A percentile compares a stretch with the other conserved stretches of the same genome.
phyloP scores from a whole-genome alignment of 2,329 filamentous ascomycete genomes.

The Tolypocladium nubicola region DNA sequence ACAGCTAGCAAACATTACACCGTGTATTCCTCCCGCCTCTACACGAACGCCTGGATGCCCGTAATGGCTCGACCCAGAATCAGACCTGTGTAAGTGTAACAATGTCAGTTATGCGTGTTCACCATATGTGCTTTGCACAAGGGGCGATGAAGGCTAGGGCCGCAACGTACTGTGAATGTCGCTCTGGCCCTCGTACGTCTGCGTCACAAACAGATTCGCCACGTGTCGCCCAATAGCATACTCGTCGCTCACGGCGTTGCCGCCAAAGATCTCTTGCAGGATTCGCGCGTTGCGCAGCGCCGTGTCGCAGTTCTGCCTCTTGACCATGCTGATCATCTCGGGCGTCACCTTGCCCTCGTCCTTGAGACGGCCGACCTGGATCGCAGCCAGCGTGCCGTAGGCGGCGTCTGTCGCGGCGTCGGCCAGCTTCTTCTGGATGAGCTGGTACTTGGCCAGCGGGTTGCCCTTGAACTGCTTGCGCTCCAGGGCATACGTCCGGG shows the following conservation, averaged over 20 bases:
- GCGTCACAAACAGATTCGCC: conserved; percentile 90
- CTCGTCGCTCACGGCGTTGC: conserved; percentile 96
- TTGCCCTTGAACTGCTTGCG: conserved; percentile 94
- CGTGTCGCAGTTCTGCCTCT: conserved; percentile 92
- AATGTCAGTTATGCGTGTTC: background rate
- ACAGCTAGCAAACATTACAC: conserved; percentile 2
- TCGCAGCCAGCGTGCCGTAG: conserved; percentile 79
- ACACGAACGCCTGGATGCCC: conserved; percentile 72
- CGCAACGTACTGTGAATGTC: conserved; percentile 79
- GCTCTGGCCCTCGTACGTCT: conserved; percentile 97
- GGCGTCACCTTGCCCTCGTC: conserved; percentile 79
- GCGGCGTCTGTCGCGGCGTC: conserved; percentile 87
- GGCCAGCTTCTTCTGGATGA: conserved; percentile 94
- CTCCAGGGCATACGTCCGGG: conserved; percentile 81
- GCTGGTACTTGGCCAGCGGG: conserved; percentile 88
- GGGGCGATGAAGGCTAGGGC: background rate
- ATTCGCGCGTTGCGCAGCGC: conserved; percentile 69
- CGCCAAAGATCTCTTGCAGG: conserved; percentile 92
- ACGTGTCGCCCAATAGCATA: conserved; percentile 93
- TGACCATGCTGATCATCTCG: conserved; percentile 96
- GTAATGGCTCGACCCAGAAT: conserved; percentile 60
- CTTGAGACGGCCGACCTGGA: conserved; percentile 88
- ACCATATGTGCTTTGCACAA: too few species aligned
- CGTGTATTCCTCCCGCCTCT: conserved; percentile 4
- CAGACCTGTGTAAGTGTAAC: conserved; percentile 41